Evolutionary conservation across 1,284 basidiomycete genomes (phyloP), one percentile per base, ranked within the genome.

Genomic region (Macrocystidia cucumis): DNA sequence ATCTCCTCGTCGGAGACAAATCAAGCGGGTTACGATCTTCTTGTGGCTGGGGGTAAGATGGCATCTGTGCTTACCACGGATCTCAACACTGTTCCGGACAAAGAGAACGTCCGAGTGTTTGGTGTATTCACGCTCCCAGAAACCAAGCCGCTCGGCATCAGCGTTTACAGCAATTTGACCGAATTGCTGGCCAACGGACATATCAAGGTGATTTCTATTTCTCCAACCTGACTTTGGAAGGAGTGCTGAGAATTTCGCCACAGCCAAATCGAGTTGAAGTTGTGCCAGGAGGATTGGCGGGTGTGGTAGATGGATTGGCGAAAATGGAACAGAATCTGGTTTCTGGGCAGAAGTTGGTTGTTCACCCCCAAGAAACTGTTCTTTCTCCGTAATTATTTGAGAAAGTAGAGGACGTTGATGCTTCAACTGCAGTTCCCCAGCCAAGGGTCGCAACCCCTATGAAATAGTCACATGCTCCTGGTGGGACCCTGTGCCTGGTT

Each of bases 1-100:
- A 47, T 69, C 29, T 45, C 53, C 1, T 29, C 40, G 1, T 35
- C 44, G 3, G 46, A 46, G 37, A 35, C 34, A 19, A 13, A 11
- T 35, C 29, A 46, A 24, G 24, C 33, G 4, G 48, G 35, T 4
- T 20, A 42, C 20, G 39, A 46, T 16, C 30, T 55, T 16, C 47
- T 53, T 9, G 34, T 31, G 2, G 16, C 39, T 3, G 51, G 46
- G 4, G 52, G 52, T n/a, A 25, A 42, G 5, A 19, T 52, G 3
- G 13, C 50, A 4, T 37, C 45, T 4, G 28, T 45, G 18, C 32
- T 12, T 17, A 29, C 40, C 4, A 12, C 18, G n/a, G 23, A 25
- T n/a, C n/a, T n/a, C n/a, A 12, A 25, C 8, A 25, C 35, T 7
- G 25, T 32, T 2, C 20, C 35, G 3, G 42, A 40, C 16, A 45